Base-by-base conservation (phyloP, 2,329 filamentous ascomycete species). In the Exserohilum turcica region DNA sequence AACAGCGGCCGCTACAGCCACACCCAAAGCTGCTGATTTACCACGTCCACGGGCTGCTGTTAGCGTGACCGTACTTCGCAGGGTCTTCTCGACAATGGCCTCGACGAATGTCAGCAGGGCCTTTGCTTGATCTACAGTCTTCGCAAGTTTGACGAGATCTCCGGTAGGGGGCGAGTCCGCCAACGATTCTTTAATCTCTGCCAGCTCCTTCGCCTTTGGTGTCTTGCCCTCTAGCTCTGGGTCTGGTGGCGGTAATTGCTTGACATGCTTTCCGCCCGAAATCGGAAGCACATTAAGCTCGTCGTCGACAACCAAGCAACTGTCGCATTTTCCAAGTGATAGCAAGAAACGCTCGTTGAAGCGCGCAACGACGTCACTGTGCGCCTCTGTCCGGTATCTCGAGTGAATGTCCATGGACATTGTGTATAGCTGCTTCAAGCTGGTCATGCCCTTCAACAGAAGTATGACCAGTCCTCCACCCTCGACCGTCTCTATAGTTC, bases 311-410 rank as follows among this genome's bases (percentile, higher is more conserved):
- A 99, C 93, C 64, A 99, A 81, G 74, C 94, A 99, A 1, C 91
- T 90, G 54, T 95, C 89, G 78, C 94, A 99, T 74, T 91, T 89
- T n/a, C 94, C 94, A 7, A 99, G 82, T 0, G 94, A 97, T 48
- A 99, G 80, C 21, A 99, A 90, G 72, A 99, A 99, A 15, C 94
- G 87, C 79, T 99, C 94, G 77, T 99, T 99, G 82, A 99, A 99
- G 55, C 94, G 85, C 43, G 94, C 92, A 33, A 93, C 89, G 33
- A 99, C 93, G 76, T 99, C 94, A 61, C 89, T 87, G 73, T 99
- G 92, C 2, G 94, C 94, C 76, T 99, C 95, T 16, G 94, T 99
- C 54, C 94, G 85, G 79, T 97, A 99, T 73, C 94, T 84, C 48
- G 92, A 92, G 78, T 99, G 95, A 43, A 97, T 90, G 70, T 99